Conservation (phyloP, 805 yeast species). For the Candida alai region DNA sequence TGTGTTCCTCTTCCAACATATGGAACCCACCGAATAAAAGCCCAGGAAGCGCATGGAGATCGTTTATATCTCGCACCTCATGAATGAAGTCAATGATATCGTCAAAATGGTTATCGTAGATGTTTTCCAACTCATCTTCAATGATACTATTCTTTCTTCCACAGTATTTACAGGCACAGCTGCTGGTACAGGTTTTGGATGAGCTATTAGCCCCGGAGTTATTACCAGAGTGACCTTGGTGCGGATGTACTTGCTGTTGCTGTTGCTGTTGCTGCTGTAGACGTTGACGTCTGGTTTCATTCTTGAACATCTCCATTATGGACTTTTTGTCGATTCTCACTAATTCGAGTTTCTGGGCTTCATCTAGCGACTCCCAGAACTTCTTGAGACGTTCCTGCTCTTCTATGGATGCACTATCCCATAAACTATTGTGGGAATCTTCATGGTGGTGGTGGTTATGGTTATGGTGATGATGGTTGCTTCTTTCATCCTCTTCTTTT, state of each 20-base stretch:
- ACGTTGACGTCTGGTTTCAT: slow-evolving; percentile 21
- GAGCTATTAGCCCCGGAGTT: slow-evolving; percentile 1
- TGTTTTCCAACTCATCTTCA: slow-evolving; percentile 70
- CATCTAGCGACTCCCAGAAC: slow-evolving; percentile 65
- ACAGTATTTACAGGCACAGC: slow-evolving; percentile 73
- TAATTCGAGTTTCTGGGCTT: slow-evolving; percentile 57
- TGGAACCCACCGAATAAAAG: slow-evolving; percentile 34
- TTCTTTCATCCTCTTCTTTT: slow-evolving; percentile 3
- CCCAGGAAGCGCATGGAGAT: slow-evolving; percentile 32
- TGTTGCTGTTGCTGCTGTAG: slow-evolving; percentile 9
- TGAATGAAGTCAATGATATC: slow-evolving; percentile 37
- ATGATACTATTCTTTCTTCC: slow-evolving; percentile 68
- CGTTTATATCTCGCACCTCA: slow-evolving; percentile 35
- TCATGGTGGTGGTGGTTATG: slow-evolving; percentile 4
- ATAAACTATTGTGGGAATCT: slow-evolving; percentile 22
- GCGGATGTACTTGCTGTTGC: slow-evolving; percentile 7
- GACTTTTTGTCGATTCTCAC: slow-evolving; percentile 66
- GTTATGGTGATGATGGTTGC: slow-evolving; percentile 1
- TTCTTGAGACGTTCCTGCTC: slow-evolving; percentile 49
- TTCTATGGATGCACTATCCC: slow-evolving; percentile 47
- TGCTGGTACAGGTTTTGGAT: slow-evolving; percentile 7
- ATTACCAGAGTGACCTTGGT: slow-evolving; percentile 33
- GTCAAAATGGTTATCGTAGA: slow-evolving; percentile 66
- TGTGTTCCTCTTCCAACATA: slow-evolving; percentile 31
- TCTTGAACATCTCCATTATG: slow-evolving; percentile 60